A percentile compares a stretch with the other conserved stretches of the same genome.
phyloP scores from a whole-genome alignment of 192 early-diverging fungal genomes.

The Podila verticillata region DNA sequence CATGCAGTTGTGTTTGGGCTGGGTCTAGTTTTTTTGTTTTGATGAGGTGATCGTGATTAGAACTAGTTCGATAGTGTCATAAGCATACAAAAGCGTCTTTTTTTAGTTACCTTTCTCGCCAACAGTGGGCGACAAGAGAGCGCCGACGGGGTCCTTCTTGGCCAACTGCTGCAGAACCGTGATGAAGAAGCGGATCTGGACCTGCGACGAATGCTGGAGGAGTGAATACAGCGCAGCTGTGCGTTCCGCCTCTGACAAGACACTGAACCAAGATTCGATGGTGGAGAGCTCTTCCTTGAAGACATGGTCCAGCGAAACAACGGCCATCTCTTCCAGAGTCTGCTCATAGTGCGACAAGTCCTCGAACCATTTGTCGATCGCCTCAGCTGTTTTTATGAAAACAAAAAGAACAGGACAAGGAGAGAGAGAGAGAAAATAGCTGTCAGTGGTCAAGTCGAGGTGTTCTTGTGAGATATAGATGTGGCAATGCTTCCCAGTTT shows the following conservation, averaged over 20 bases:
- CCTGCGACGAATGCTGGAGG: constrained; percentile 87
- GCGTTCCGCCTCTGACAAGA: constrained; percentile 89
- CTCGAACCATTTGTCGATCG: constrained; percentile 92
- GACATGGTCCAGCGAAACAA: constrained; percentile 78
- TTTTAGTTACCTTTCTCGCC: constrained; percentile 58
- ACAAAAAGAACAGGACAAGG: neutral
- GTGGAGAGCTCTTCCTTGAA: constrained; percentile 92
- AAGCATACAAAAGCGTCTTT: neutral
- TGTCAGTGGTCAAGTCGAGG: neutral
- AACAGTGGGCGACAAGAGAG: constrained; percentile 61
- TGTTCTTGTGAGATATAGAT: neutral
- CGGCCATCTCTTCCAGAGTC: constrained; percentile 91
- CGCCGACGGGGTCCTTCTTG: constrained; percentile 79
- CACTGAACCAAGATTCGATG: constrained; percentile 95
- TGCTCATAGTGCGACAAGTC: constrained; percentile 92
- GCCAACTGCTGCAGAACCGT: constrained; percentile 94
- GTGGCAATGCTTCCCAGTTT: neutral
- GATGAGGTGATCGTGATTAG: neutral
- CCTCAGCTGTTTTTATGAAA: constrained; percentile 51
- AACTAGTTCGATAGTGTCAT: neutral
- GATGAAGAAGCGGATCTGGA: constrained; percentile 95
- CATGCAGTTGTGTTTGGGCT: constrained; percentile 60
- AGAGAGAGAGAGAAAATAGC: neutral
- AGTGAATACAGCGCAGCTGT: constrained; percentile 92
- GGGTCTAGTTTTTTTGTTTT: constrained; percentile 41